These are phyloP conservation scores for Platanus orientalis DNA, from an alignment of 164 flowering plant species.

Conservation along the genomic window DNA sequence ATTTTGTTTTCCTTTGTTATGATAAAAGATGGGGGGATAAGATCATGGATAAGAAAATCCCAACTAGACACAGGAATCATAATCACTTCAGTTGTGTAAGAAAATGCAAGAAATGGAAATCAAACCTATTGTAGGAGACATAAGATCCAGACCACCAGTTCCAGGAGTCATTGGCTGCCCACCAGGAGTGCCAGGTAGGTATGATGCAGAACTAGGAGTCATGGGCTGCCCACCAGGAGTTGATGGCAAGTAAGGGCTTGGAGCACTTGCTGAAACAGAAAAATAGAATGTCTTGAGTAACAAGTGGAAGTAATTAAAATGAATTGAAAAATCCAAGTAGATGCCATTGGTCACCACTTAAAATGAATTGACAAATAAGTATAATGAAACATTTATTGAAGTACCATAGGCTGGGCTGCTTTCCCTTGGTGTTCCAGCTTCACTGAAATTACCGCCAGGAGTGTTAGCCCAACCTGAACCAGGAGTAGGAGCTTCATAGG, in stretches of 20 bases:
- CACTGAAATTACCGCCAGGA: slow-evolving; percentile 79
- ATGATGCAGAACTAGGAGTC: slow-evolving; percentile 88
- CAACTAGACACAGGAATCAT: too few relatives aligned
- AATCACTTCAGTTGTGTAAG: background rate
- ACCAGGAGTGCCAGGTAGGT: slow-evolving; percentile 97
- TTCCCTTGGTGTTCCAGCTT: slow-evolving; percentile 95
- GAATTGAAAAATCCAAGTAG: background rate
- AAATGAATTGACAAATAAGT: too few relatives aligned
- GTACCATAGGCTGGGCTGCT: slow-evolving; percentile 76
- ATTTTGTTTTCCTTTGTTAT: too few relatives aligned
- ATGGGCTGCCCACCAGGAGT: slow-evolving; percentile 97
- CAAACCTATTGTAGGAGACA: slow-evolving; percentile 90
- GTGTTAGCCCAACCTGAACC: slow-evolving; percentile 95
- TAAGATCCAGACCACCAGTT: slow-evolving; percentile 82
- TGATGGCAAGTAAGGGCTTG: slow-evolving; percentile 96
- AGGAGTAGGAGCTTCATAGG: slow-evolving; percentile 98
- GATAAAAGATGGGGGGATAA: too few relatives aligned
- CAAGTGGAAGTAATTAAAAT: background rate
- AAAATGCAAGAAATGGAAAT: background rate
- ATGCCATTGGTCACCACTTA: too few relatives aligned
- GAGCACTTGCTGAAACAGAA: slow-evolving; percentile 71
- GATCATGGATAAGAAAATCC: too few relatives aligned
- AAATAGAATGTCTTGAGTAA: background rate
- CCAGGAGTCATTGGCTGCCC: slow-evolving; percentile 99
- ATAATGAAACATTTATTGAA: background rate